These are phyloP conservation scores for Udeniomyces megalosporus DNA, from an alignment of 768 basidiomycete species.

Conservation along the genomic window DNA sequence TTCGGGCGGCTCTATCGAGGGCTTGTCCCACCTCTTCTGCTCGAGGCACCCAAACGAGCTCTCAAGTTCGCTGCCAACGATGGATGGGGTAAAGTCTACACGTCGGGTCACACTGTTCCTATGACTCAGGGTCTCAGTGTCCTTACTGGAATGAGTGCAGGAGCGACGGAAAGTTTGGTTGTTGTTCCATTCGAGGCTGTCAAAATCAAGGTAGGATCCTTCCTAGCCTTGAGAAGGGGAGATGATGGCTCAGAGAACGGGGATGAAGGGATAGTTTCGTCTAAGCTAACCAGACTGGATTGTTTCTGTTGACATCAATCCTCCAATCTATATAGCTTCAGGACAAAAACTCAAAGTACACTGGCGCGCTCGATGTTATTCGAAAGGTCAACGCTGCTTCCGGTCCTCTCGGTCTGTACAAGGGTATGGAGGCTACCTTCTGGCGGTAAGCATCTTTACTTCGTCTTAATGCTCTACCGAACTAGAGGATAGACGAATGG, in stretches of 20 bases:
- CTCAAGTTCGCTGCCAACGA: conserved; percentile 83
- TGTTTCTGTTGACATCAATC: conserved; percentile 29
- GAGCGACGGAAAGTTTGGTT: conserved; percentile 80
- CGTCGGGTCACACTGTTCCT: conserved; percentile 45
- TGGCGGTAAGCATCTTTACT: conserved; percentile 50
- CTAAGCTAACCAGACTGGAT: not conserved
- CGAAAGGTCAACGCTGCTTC: conserved; percentile 58
- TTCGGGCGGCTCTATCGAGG: conserved; percentile 62
- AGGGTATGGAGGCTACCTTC: conserved; percentile 93
- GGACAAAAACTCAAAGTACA: conserved; percentile 78
- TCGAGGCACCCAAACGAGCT: conserved; percentile 96
- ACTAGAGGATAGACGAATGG: not conserved
- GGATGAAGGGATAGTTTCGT: not conserved
- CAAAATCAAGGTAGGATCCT: conserved; percentile 59
- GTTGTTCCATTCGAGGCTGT: conserved; percentile 93
- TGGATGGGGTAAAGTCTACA: conserved; percentile 62
- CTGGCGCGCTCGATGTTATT: conserved; percentile 82
- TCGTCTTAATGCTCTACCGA: not conserved
- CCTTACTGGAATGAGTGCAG: conserved; percentile 80
- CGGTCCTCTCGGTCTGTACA: conserved; percentile 59
- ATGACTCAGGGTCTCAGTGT: conserved; percentile 83
- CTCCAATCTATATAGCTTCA: conserved; percentile 65
- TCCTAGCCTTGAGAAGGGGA: not conserved
- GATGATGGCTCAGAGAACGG: not conserved
- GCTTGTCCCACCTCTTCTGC: conserved; percentile 80